Conservation (phyloP, 208 protist genomes). For the Lotmaria passim region DNA sequence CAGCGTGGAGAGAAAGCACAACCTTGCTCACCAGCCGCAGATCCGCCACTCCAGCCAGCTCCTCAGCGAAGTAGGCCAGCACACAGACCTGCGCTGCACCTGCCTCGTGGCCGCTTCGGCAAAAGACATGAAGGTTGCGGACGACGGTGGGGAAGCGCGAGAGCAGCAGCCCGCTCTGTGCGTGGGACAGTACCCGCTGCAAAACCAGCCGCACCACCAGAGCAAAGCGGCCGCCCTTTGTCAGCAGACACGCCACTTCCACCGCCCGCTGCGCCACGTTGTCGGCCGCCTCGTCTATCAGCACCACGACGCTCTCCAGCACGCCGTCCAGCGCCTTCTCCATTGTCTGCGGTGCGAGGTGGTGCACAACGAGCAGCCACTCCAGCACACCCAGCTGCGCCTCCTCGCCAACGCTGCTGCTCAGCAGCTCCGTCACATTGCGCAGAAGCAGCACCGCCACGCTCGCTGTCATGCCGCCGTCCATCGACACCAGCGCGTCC, state of each 20-base stretch:
- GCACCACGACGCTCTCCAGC: constrained; percentile 33
- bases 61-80: constrained; percentile 25
- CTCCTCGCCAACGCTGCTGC: constrained; percentile 40
- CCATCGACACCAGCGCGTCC: constrained; percentile 25
- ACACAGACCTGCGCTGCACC: constrained; percentile 9
- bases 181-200: constrained; percentile 24
- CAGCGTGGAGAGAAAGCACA: constrained; percentile 65
- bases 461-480: constrained; percentile 7
- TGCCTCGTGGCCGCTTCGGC: constrained; percentile 8
- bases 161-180: constrained; percentile 30
- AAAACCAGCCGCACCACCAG: constrained; percentile 29
- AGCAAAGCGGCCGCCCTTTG: constrained; percentile 41
- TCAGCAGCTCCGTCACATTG: constrained; percentile 28
- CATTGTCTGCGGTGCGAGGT: constrained; percentile 29
- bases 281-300: constrained; percentile 50
- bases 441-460: constrained; percentile 22
- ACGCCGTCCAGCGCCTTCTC: constrained; percentile 31
- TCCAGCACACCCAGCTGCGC: constrained; percentile 57
- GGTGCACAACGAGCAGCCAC: constrained; percentile 61
- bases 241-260: constrained; percentile 54
- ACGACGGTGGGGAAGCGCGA: constrained; percentile 52
- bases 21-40: constrained; percentile 70
- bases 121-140: constrained; percentile 48
- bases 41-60: constrained; percentile 36
- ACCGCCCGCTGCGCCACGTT: constrained; percentile 52